These are phyloP conservation scores for Cutaneotrichosporon mucoides DNA, from an alignment of 1,284 basidiomycete species.

Conservation along the genomic window DNA sequence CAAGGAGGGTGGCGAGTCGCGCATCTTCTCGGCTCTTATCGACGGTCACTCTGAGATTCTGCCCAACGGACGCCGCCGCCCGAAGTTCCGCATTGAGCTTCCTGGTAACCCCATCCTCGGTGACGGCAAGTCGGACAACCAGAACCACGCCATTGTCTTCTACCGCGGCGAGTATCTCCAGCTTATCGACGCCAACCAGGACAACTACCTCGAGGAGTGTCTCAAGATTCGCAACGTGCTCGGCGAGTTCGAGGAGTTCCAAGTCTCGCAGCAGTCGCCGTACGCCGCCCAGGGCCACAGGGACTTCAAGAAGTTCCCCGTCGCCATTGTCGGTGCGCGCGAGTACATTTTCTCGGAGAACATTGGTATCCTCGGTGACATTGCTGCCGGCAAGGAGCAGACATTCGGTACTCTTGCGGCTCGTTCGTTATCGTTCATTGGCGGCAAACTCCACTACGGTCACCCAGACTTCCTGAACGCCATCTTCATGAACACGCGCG, in stretches of 20 bases:
- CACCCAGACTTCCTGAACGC: slow-evolving; percentile 98
- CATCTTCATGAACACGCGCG: slow-evolving; percentile 96
- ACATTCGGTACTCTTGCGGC: slow-evolving; percentile 98
- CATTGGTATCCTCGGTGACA: slow-evolving; percentile 97
- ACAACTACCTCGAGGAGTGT: slow-evolving; percentile 99
- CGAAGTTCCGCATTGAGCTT: slow-evolving; percentile 98
- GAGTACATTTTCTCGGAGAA: slow-evolving; percentile 99
- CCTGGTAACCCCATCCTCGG: slow-evolving; percentile 98
- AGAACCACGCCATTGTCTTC: slow-evolving; percentile 99
- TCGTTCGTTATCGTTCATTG: slow-evolving; percentile 92
- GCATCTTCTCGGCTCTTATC: slow-evolving; percentile 92
- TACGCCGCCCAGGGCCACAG: slow-evolving; percentile 83
- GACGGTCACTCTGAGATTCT: slow-evolving; percentile 97
- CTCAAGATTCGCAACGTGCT: slow-evolving; percentile 99
- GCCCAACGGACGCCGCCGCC: slow-evolving; percentile 78
- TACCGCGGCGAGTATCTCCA: slow-evolving; percentile 98
- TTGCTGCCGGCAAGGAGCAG: slow-evolving; percentile 98
- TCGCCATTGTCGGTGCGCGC: slow-evolving; percentile 96
- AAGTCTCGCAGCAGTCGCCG: slow-evolving; percentile 73
- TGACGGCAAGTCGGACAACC: slow-evolving; percentile 99
- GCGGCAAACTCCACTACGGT: slow-evolving; percentile 97
- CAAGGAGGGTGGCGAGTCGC: slow-evolving; percentile 91
- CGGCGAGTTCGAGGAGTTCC: slow-evolving; percentile 94
- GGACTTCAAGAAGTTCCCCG: slow-evolving; percentile 81
- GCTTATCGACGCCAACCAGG: slow-evolving; percentile 99